phyloP scores from a whole-genome alignment of 306 rosid genomes.

The Sicyos baderoa region DNA sequence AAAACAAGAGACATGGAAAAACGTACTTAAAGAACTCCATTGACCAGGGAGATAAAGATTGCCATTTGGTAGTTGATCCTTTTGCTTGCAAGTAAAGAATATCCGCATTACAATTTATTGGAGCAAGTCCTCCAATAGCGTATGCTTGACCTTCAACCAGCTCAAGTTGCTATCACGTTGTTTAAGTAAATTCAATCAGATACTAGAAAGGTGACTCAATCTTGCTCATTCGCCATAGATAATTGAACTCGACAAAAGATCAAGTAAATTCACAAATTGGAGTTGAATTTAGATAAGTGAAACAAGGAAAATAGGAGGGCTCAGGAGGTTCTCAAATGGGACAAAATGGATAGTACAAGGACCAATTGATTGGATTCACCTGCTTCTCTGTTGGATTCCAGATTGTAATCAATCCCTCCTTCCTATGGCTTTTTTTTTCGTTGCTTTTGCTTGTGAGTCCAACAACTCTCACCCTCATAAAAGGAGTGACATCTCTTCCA shows the following conservation, averaged over 20 bases:
- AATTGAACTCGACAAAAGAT: background rate
- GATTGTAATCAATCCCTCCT: slow-evolving; percentile 72
- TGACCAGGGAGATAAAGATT: slow-evolving; percentile 45
- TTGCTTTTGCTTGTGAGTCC: slow-evolving; percentile 46
- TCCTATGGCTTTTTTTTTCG: slow-evolving; percentile 31
- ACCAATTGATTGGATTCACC: slow-evolving; percentile 27
- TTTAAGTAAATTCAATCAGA: slow-evolving; percentile 20
- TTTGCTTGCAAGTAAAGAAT: slow-evolving; percentile 55
- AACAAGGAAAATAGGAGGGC: background rate
- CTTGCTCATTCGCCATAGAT: slow-evolving; percentile 1
- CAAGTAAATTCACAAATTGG: background rate
- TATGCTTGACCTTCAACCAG: slow-evolving; percentile 85
- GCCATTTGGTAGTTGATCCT: slow-evolving; percentile 72
- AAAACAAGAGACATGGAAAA: slow-evolving; percentile 5
- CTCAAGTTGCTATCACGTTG: slow-evolving; percentile 50
- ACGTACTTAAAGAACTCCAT: slow-evolving; percentile 48
- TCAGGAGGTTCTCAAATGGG: background rate
- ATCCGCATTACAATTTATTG: slow-evolving; percentile 45
- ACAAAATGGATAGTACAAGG: background rate
- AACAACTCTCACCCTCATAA: slow-evolving; percentile 69
- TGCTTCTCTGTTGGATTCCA: slow-evolving; percentile 83
- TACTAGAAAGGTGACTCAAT: slow-evolving; percentile 13
- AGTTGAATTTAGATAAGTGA: background rate
- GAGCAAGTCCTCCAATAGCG: slow-evolving; percentile 53
- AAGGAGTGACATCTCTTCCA: slow-evolving; percentile 61